These are phyloP conservation scores for Pythium aquatile DNA, from an alignment of 352 stramenopile genomes.

Conservation along the genomic window DNA sequence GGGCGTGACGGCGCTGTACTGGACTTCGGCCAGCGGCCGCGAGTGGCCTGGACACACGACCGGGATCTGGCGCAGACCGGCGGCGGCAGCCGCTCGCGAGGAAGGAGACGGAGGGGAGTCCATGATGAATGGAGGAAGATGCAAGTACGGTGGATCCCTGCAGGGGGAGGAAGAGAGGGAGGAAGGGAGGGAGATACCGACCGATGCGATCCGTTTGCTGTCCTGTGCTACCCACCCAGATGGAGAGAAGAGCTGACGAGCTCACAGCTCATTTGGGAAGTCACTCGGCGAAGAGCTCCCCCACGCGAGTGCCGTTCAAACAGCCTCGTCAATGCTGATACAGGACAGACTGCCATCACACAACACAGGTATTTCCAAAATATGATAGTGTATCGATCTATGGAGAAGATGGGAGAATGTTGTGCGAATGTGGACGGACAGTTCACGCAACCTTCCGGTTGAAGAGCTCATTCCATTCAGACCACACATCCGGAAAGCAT, in stretches of 20 bases:
- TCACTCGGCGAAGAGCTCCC: conserved; percentile 25
- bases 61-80: conserved; percentile 73
- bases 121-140: conserved; percentile 10
- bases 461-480: no score
- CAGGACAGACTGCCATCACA: not conserved
- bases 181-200: conserved; percentile 4
- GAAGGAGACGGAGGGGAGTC: conserved; percentile 41
- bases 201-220: conserved; percentile 24
- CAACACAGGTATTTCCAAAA: not conserved
- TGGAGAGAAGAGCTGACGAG: conserved; percentile 10
- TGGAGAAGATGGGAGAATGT: no score
- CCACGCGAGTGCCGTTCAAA: conserved; percentile 11
- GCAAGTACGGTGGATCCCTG: not conserved
- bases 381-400: no score
- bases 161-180: not conserved
- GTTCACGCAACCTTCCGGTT: no score
- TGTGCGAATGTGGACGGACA: no score
- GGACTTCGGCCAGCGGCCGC: conserved; percentile 70
- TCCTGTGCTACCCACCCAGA: conserved; percentile 4
- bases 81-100: conserved; percentile 30
- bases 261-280: not conserved
- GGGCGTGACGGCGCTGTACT: conserved; percentile 58
- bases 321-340: conserved; percentile 2
- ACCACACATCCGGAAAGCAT: no score
- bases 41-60: conserved; percentile 86